Percentiles rank a stretch among this genome's conserved stretches.
These are phyloP conservation scores for Tuber microsphaerosporum DNA, from an alignment of 495 filamentous ascomycete genomes.

Conservation along the genomic window DNA sequence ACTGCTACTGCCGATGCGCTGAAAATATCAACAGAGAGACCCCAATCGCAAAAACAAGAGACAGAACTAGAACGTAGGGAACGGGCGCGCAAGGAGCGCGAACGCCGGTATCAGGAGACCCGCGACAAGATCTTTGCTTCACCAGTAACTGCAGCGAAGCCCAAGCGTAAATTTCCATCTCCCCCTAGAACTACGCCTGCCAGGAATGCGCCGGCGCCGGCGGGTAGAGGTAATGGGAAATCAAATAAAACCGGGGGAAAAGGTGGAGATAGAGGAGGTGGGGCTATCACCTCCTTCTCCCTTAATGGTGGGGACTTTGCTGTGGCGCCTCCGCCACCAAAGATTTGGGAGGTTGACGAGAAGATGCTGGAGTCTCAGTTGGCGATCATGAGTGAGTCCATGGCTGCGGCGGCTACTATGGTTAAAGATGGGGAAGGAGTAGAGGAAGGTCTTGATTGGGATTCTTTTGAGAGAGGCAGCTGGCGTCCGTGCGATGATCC, in stretches of 20 bases:
- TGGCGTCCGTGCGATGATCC: constrained; percentile 9
- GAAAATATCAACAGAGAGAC: constrained; percentile 14
- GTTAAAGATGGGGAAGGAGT: constrained; percentile 12
- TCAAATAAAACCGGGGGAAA: background rate
- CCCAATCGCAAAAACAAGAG: constrained; percentile 18
- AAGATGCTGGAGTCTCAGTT: constrained; percentile 39
- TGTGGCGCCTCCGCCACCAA: constrained; percentile 8
- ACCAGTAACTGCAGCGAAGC: background rate
- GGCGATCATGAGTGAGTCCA: background rate
- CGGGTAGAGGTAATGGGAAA: background rate
- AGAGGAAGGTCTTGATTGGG: constrained; percentile 33
- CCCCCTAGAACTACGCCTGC: constrained; percentile 12
- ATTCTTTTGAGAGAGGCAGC: constrained; percentile 26
- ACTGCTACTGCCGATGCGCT: background rate
- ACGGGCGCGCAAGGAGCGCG: constrained; percentile 31
- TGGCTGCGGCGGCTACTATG: background rate
- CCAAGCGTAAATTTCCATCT: background rate
- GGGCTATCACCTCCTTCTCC: constrained; percentile 31
- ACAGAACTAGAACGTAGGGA: constrained; percentile 28
- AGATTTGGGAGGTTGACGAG: constrained; percentile 26
- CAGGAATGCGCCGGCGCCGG: background rate
- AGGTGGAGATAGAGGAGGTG: background rate
- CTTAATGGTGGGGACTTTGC: constrained; percentile 32
- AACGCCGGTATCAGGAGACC: constrained; percentile 35
- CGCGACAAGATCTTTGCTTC: constrained; percentile 35